Conservation (phyloP, 1,139 yeast species). For the Waltiozyma sp. region DNA sequence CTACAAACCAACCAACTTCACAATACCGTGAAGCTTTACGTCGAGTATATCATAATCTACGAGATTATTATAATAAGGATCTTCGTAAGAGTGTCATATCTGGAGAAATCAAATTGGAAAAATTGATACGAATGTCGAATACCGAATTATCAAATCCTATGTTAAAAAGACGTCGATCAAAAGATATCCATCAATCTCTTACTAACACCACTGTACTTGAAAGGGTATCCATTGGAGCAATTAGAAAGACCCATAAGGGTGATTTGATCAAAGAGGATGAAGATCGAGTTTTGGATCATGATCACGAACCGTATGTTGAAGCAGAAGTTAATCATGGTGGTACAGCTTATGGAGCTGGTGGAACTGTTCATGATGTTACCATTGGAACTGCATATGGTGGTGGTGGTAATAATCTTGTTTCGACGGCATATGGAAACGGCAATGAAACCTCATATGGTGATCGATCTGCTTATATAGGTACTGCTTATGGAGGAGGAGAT, state of each 20-base stretch:
- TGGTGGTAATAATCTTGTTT: neutral
- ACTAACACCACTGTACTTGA: slow-evolving; percentile 48
- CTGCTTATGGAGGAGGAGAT: neutral
- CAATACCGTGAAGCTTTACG: slow-evolving; percentile 44
- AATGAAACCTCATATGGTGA: neutral
- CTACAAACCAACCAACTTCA: slow-evolving; percentile 22
- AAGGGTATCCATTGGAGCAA: slow-evolving; percentile 44
- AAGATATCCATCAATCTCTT: slow-evolving; percentile 58
- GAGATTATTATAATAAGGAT: slow-evolving; percentile 38
- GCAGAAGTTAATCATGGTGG: neutral
- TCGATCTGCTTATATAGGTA: neutral
- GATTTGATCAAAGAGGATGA: slow-evolving; percentile 65
- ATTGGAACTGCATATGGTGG: neutral
- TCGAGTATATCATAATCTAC: slow-evolving; percentile 41
- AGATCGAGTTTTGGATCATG: slow-evolving; percentile 26
- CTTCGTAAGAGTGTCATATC: slow-evolving; percentile 36
- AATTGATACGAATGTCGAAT: slow-evolving; percentile 46
- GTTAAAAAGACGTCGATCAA: slow-evolving; percentile 56
- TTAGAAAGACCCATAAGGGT: slow-evolving; percentile 76
- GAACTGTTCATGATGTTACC: neutral
- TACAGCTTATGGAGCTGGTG: neutral
- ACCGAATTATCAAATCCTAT: slow-evolving; percentile 68
- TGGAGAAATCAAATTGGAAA: slow-evolving; percentile 34
- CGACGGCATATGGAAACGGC: neutral
- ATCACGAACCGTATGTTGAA: neutral